phyloP scores from a whole-genome alignment of 1,139 yeast genomes.

The Magnusiomyces ingens region DNA sequence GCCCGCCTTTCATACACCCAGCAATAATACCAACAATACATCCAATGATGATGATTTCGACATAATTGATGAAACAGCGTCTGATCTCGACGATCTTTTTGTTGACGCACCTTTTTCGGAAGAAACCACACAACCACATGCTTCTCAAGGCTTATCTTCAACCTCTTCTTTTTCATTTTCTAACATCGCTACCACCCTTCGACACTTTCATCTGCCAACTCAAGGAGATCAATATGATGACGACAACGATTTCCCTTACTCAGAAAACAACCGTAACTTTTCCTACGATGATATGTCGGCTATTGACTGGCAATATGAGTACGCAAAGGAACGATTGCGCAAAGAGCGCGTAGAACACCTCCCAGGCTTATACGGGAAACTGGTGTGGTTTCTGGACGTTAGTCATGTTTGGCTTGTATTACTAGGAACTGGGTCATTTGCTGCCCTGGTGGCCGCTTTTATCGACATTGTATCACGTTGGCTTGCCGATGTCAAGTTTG shows the following conservation, averaged over 20 bases:
- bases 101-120: too few species aligned
- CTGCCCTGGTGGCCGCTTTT: slow-evolving; percentile 19
- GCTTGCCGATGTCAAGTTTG: slow-evolving; percentile 55
- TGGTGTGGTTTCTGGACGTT: slow-evolving; percentile 11
- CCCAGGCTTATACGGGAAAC: slow-evolving; percentile 18
- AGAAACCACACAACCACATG: too few species aligned
- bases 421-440: slow-evolving; percentile 15
- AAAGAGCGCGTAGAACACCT: slow-evolving; percentile 17
- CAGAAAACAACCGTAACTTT: slow-evolving; percentile 10
- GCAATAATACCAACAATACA: too few species aligned
- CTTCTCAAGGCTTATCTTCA: background rate
- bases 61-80: background rate
- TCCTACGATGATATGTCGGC: slow-evolving; percentile 33
- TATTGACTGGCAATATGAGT: slow-evolving; percentile 41
- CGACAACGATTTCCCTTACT: background rate
- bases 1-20: too few species aligned
- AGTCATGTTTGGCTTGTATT: slow-evolving; percentile 16
- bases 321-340: slow-evolving; percentile 26
- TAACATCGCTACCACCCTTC: background rate
- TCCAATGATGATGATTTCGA: too few species aligned
- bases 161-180: background rate
- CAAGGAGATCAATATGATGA: background rate
- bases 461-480: slow-evolving; percentile 52
- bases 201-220: background rate
- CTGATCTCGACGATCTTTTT: background rate